Conservation (phyloP, 441 rosid species). For the Adansonia gregorii region DNA sequence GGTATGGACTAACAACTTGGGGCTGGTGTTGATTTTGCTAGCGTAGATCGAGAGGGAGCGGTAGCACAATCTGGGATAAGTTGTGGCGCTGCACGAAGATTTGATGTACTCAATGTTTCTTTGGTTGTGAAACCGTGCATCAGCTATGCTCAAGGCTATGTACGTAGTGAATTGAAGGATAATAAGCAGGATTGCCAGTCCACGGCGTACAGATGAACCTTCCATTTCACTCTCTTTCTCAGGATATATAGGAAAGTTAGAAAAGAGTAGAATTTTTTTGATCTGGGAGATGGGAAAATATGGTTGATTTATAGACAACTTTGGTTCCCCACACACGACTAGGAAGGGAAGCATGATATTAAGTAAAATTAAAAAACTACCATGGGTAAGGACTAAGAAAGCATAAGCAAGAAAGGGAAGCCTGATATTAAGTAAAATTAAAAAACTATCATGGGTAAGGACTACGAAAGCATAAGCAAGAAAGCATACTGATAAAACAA, state of each 20-base stretch:
- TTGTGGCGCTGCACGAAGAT: constrained; percentile 59
- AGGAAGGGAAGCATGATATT: constrained; percentile 27
- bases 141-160: constrained; percentile 26
- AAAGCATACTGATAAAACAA: neutral
- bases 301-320: constrained; percentile 26
- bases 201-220: constrained; percentile 10
- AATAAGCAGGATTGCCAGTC: constrained; percentile 27
- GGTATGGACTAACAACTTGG: constrained; percentile 43
- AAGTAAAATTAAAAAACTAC: constrained; percentile 1
- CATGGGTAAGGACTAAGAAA: neutral
- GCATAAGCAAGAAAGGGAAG: neutral
- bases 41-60: constrained; percentile 64
- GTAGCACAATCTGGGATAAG: constrained; percentile 64
- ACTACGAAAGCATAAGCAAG: neutral
- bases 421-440: no score
- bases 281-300: neutral
- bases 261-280: no score
- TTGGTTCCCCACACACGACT: constrained; percentile 23
- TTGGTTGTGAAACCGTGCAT: constrained; percentile 23
- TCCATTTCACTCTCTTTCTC: constrained; percentile 15
- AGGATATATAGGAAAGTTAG: neutral
- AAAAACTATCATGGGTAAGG: neutral
- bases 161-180: constrained; percentile 31
- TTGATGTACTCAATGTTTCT: constrained; percentile 51
- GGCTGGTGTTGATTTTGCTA: constrained; percentile 46